Evolutionary conservation across 768 basidiomycete species (phyloP).

Genomic region (Mycena albidolilacea): DNA sequence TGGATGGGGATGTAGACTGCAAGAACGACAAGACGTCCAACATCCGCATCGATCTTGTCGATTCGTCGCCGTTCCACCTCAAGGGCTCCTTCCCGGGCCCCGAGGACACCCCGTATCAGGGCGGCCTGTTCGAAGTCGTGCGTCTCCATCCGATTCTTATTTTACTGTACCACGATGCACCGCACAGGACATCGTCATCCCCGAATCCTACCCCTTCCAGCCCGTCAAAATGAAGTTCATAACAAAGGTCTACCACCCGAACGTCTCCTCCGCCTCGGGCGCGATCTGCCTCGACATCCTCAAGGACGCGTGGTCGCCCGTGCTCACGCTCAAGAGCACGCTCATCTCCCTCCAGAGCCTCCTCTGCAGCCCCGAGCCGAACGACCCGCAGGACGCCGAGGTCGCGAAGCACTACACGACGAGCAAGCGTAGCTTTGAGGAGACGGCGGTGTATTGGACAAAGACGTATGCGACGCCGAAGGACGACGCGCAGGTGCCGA

Average conservation of each 20-base stretch:
- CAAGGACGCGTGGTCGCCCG: slow-evolving; percentile 94
- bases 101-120: slow-evolving; percentile 93
- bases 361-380: slow-evolving; percentile 94
- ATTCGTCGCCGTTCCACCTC: slow-evolving; percentile 92
- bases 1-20: slow-evolving; percentile 72
- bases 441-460: slow-evolving; percentile 95
- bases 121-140: slow-evolving; percentile 93
- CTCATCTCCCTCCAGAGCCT: slow-evolving; percentile 95
- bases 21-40: slow-evolving; percentile 94
- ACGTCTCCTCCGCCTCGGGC: slow-evolving; percentile 93
- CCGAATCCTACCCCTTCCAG: slow-evolving; percentile 92
- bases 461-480: slow-evolving; percentile 83
- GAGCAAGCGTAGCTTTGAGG: slow-evolving; percentile 88
- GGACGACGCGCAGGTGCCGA: slow-evolving; percentile 68
- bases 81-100: slow-evolving; percentile 94
- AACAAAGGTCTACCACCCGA: slow-evolving; percentile 97
- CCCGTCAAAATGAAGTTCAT: slow-evolving; percentile 99
- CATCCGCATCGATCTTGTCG: slow-evolving; percentile 89
- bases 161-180: slow-evolving; percentile 52
- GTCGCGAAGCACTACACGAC: slow-evolving; percentile 98
- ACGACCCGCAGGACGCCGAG: slow-evolving; percentile 98
- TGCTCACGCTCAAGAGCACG: slow-evolving; percentile 96
- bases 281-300: slow-evolving; percentile 94
- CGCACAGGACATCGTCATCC: slow-evolving; percentile 84
- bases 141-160: slow-evolving; percentile 51